phyloP scores from a whole-genome alignment of 306 rosid genomes.

The Astragalus glycyphyllos region DNA sequence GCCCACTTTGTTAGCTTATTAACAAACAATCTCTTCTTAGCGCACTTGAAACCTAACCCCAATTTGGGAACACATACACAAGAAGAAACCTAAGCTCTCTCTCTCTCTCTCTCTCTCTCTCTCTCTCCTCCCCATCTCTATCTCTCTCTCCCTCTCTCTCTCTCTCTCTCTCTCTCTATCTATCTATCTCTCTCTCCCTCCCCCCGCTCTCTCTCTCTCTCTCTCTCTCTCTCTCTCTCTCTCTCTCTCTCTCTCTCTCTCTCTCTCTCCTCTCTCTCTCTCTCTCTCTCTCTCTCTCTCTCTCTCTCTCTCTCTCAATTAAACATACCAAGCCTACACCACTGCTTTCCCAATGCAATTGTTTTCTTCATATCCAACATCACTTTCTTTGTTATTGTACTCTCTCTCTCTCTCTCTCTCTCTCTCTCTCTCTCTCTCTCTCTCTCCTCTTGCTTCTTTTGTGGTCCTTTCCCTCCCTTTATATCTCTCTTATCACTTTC shows the following conservation, averaged over 20 bases:
- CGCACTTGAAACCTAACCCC: conserved; percentile 83
- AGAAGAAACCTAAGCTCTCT: conserved; percentile 43
- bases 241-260: conserved; percentile 17
- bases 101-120: conserved; percentile 29
- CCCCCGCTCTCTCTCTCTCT: neutral
- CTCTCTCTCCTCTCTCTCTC: neutral
- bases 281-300: too few relatives aligned
- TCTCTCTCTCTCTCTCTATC: conserved; percentile 26
- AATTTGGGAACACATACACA: conserved; percentile 72
- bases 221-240: neutral
- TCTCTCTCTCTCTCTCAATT: conserved; percentile 34
- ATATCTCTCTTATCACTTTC: conserved; percentile 75
- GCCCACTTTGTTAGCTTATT: conserved; percentile 85
- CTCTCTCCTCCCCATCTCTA: neutral
- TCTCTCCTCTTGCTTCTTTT: conserved; percentile 31
- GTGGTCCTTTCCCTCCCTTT: conserved; percentile 77
- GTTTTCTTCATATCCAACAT: conserved; percentile 81
- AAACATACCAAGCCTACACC: conserved; percentile 51
- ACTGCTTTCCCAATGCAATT: conserved; percentile 74
- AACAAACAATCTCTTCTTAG: conserved; percentile 64
- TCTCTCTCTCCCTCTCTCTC: neutral
- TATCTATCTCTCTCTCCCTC: neutral
- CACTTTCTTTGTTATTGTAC: conserved; percentile 61
- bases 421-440: neutral
- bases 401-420: conserved; percentile 15